phyloP scores from a whole-genome alignment of 2,329 filamentous ascomycete species.

The Coleophoma crateriformis region DNA sequence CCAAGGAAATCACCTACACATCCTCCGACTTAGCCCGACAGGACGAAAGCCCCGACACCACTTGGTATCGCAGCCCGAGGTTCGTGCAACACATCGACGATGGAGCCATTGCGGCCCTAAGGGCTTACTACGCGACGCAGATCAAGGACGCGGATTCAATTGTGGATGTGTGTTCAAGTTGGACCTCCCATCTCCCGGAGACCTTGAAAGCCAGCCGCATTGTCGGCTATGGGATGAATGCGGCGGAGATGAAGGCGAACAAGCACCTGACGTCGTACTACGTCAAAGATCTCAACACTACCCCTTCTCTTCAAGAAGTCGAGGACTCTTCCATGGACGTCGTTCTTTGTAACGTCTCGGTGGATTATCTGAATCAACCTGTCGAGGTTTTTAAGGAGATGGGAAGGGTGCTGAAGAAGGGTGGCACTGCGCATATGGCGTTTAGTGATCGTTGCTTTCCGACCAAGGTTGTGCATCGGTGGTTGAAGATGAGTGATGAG shows the following conservation, averaged over 20 bases:
- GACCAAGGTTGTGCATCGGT: slow-evolving; percentile 42
- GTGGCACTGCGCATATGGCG: slow-evolving; percentile 41
- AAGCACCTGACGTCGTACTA: slow-evolving; percentile 25
- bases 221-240: slow-evolving; percentile 43
- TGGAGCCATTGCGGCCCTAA: slow-evolving; percentile 36
- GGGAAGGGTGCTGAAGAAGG: slow-evolving; percentile 30
- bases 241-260: slow-evolving; percentile 37
- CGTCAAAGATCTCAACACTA: slow-evolving; percentile 39
- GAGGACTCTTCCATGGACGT: slow-evolving; percentile 30
- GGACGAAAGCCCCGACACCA: slow-evolving; percentile 14
- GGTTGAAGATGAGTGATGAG: slow-evolving; percentile 38
- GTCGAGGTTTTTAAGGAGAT: slow-evolving; percentile 37
- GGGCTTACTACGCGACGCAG: slow-evolving; percentile 37
- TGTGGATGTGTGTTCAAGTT: slow-evolving; percentile 44
- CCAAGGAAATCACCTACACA: slow-evolving; percentile 9
- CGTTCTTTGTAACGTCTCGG: slow-evolving; percentile 43
- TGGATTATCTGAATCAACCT: slow-evolving; percentile 44
- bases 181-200: slow-evolving; percentile 30
- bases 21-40: slow-evolving; percentile 11
- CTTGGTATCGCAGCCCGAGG: slow-evolving; percentile 30
- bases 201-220: slow-evolving; percentile 28
- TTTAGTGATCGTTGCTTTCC: slow-evolving; percentile 48
- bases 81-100: slow-evolving; percentile 51
- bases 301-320: slow-evolving; percentile 13
- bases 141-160: slow-evolving; percentile 36